Conservation (phyloP, 2,329 filamentous ascomycete species). For the Pseudogymnoascus sp. region DNA sequence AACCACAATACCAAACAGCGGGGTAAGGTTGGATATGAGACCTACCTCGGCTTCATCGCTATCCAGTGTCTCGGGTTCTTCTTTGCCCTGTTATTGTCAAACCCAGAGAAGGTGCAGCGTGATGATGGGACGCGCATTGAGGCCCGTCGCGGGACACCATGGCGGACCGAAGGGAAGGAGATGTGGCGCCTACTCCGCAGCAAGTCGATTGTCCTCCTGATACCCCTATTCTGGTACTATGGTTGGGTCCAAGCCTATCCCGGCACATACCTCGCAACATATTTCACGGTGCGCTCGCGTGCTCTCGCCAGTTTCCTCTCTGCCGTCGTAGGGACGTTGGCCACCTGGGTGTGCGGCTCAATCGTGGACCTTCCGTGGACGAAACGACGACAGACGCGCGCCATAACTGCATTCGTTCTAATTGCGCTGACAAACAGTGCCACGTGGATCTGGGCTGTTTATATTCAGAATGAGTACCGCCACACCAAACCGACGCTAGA, state of each 20-base stretch:
- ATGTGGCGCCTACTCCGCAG: slow-evolving; percentile 31
- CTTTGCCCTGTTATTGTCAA: slow-evolving; percentile 35
- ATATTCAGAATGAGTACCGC: slow-evolving; percentile 39
- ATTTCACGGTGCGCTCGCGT: slow-evolving; percentile 35
- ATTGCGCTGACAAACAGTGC: slow-evolving; percentile 36
- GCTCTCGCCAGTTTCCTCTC: slow-evolving; percentile 29
- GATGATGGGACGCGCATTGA: slow-evolving; percentile 34
- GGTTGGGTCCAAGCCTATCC: slow-evolving; percentile 34
- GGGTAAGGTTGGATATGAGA: slow-evolving; percentile 32
- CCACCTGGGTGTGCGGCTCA: slow-evolving; percentile 30
- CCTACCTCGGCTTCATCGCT: slow-evolving; percentile 38
- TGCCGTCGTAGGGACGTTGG: slow-evolving; percentile 15
- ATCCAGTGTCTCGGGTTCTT: slow-evolving; percentile 39
- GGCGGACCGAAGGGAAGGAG: slow-evolving; percentile 27
- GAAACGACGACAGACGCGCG: slow-evolving; percentile 33
- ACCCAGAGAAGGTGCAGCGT: slow-evolving; percentile 37
- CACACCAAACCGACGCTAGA: slow-evolving; percentile 35
- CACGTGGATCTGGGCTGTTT: slow-evolving; percentile 40
- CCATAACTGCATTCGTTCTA: slow-evolving; percentile 32
- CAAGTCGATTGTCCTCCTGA: slow-evolving; percentile 30
- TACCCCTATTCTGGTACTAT: slow-evolving; percentile 31
- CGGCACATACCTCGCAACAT: slow-evolving; percentile 34
- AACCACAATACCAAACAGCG: slow-evolving; percentile 32
- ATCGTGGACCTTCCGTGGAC: slow-evolving; percentile 34
- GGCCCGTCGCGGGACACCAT: slow-evolving; percentile 24